A percentile compares a stretch with the other conserved stretches of the same genome.
phyloP scores from a whole-genome alignment of 1,284 basidiomycete species.

The Waitea zeae region DNA sequence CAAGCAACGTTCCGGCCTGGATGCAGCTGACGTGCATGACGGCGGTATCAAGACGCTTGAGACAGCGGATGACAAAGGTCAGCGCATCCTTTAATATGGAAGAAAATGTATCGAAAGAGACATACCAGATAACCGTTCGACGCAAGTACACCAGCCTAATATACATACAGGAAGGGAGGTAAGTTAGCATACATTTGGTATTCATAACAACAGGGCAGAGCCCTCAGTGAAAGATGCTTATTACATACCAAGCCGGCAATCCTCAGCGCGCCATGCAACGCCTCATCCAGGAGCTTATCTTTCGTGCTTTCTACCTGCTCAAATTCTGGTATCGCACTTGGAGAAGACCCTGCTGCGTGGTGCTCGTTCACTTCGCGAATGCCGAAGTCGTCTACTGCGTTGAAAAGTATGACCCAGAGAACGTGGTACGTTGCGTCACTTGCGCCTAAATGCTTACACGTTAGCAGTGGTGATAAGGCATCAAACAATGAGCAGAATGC shows the following conservation, averaged over 20 bases:
- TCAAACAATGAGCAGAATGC: slow-evolving; percentile 1
- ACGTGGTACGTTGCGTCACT: slow-evolving; percentile 84
- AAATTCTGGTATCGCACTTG: slow-evolving; percentile 19
- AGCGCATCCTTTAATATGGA: background rate
- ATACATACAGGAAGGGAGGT: no score
- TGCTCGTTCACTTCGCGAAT: slow-evolving; percentile 50
- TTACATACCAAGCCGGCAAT: slow-evolving; percentile 64
- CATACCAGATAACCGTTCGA: slow-evolving; percentile 78
- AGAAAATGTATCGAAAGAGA: background rate
- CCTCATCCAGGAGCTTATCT: slow-evolving; percentile 61
- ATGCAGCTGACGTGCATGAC: slow-evolving; percentile 77
- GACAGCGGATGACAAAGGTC: slow-evolving; percentile 16
- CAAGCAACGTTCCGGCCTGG: slow-evolving; percentile 69
- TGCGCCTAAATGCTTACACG: no score
- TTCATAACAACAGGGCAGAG: no score
- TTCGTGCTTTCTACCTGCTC: slow-evolving; percentile 44
- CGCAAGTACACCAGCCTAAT: slow-evolving; percentile 61
- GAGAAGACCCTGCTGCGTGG: slow-evolving; percentile 18
- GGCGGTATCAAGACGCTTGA: slow-evolving; percentile 65
- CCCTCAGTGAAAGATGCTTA: slow-evolving; percentile 1
- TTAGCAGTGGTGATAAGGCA: no score
- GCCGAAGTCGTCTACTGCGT: slow-evolving; percentile 70
- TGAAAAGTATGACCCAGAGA: slow-evolving; percentile 73
- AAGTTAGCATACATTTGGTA: no score
- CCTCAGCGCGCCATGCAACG: slow-evolving; percentile 67